These are phyloP conservation scores for Gardenia jasminoides DNA, from an alignment of 257 asterid genomes.

Conservation along the genomic window DNA sequence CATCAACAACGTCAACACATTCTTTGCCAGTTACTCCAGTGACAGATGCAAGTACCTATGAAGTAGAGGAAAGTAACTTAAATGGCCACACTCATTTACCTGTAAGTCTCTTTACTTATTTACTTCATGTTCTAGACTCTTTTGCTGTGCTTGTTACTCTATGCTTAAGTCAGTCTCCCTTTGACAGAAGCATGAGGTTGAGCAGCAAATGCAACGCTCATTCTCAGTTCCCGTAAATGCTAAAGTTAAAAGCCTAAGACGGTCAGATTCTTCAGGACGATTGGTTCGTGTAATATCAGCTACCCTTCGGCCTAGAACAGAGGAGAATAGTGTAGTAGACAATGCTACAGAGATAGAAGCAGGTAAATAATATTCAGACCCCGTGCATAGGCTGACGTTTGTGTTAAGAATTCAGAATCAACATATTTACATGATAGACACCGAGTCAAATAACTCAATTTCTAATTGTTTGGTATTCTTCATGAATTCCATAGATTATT, in stretches of 20 bases:
- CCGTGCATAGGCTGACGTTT: too few species aligned
- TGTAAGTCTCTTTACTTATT: slow-evolving; percentile 39
- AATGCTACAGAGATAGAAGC: slow-evolving; percentile 47
- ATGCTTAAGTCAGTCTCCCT: slow-evolving; percentile 22
- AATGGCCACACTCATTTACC: slow-evolving; percentile 37
- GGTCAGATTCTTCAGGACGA: slow-evolving; percentile 68
- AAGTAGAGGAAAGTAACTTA: slow-evolving; percentile 38
- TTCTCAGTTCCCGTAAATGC: slow-evolving; percentile 85
- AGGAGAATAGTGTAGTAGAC: slow-evolving; percentile 47
- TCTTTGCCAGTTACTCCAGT: slow-evolving; percentile 81
- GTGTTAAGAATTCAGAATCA: neutral
- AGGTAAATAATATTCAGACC: slow-evolving; percentile 30
- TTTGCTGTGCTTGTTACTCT: neutral
- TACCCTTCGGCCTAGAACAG: slow-evolving; percentile 41
- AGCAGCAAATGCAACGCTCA: slow-evolving; percentile 65
- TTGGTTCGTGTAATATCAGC: slow-evolving; percentile 81
- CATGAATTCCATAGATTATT: too few species aligned
- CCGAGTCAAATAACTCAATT: neutral
- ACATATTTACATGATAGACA: neutral
- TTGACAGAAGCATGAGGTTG: slow-evolving; percentile 54
- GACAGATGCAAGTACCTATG: slow-evolving; percentile 42
- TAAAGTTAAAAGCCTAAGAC: slow-evolving; percentile 67
- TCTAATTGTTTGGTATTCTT: too few species aligned
- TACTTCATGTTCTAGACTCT: neutral
- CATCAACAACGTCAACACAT: slow-evolving; percentile 59